Conservation (phyloP, 768 basidiomycete genomes). For the Mycena venus region DNA sequence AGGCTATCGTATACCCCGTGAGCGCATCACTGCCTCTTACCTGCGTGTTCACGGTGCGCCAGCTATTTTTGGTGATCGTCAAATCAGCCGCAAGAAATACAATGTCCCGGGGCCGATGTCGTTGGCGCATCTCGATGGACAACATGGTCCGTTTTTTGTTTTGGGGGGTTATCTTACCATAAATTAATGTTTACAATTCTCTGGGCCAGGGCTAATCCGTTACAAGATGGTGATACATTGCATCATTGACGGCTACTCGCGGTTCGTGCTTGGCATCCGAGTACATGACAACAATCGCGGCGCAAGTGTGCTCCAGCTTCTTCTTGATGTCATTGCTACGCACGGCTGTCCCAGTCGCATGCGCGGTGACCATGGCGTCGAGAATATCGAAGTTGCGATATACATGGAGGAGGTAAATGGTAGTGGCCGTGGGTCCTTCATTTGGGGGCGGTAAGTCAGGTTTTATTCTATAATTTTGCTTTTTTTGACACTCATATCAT, state of each 20-base stretch:
- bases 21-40: slow-evolving; percentile 23
- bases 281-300: slow-evolving; percentile 14
- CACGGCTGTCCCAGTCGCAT: slow-evolving; percentile 51
- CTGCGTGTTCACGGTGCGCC: slow-evolving; percentile 21
- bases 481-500: no score
- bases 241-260: slow-evolving; percentile 46
- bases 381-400: slow-evolving; percentile 12
- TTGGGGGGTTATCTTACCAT: no score
- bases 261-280: slow-evolving; percentile 10
- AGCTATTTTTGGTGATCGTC: slow-evolving; percentile 25
- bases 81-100: slow-evolving; percentile 36
- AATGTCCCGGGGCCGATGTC: slow-evolving; percentile 41
- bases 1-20: slow-evolving; percentile 21
- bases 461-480: neutral
- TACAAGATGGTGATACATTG: slow-evolving; percentile 46
- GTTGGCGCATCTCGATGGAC: slow-evolving; percentile 46
- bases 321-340: slow-evolving; percentile 12
- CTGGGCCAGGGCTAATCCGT: slow-evolving; percentile 35
- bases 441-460: slow-evolving; percentile 10
- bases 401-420: slow-evolving; percentile 5
- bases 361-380: slow-evolving; percentile 16
- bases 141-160: slow-evolving; percentile 37
- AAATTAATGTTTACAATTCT: neutral
- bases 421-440: slow-evolving; percentile 10
- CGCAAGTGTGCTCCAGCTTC: neutral